phyloP scores from a whole-genome alignment of 1,139 yeast species.

The Protomyces inundatus region DNA sequence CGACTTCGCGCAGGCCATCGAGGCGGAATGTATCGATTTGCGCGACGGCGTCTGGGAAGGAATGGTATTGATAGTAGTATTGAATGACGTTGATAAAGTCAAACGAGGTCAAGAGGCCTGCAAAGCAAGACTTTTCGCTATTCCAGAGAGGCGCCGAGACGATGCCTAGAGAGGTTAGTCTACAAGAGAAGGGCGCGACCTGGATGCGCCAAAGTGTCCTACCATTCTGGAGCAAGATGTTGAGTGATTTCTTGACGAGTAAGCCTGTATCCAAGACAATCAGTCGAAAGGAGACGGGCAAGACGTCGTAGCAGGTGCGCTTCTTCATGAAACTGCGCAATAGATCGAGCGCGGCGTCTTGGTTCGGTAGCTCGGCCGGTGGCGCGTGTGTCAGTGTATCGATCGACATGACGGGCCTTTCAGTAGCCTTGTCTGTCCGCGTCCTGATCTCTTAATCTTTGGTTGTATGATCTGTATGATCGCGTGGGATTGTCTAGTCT shows the following conservation, averaged over 20 bases:
- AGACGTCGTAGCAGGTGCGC: constrained; percentile 91
- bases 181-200: not conserved
- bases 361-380: not conserved
- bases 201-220: not conserved
- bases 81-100: constrained; percentile 95
- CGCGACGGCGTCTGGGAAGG: constrained; percentile 73
- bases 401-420: not conserved
- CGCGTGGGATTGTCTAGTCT: not conserved
- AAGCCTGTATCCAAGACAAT: constrained; percentile 90
- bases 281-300: constrained; percentile 90
- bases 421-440: no score
- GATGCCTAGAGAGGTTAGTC: constrained; percentile 41
- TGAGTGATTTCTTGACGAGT: constrained; percentile 82
- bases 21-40: constrained; percentile 80
- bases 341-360: not conserved
- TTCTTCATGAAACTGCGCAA: constrained; percentile 58
- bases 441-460: no score
- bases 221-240: constrained; percentile 79
- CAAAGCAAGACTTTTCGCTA: constrained; percentile 78
- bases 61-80: constrained; percentile 70
- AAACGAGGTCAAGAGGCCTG: constrained; percentile 85
- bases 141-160: constrained; percentile 98
- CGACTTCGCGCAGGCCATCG: constrained; percentile 70
- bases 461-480: not conserved
- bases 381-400: not conserved